Evolutionary conservation across 2,329 filamentous ascomycete species (phyloP), one percentile per base, ranked within the genome.

Genomic region (Trichophyton verrucosum): DNA sequence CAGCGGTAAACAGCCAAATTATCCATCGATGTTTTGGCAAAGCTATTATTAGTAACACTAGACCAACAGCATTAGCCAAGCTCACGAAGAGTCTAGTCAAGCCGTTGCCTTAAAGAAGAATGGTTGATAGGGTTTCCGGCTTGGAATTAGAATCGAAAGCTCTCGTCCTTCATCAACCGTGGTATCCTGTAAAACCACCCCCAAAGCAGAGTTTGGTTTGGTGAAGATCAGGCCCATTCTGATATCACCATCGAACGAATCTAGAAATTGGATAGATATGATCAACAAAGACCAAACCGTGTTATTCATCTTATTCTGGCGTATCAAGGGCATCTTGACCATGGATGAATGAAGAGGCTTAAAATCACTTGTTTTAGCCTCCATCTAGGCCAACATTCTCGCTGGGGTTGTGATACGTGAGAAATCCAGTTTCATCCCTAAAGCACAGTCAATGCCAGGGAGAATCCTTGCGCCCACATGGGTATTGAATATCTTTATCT

Each of bases 401-500:
- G 27, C 27, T 27, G 33, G 30, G 30, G 9, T 20, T 27, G 27
- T 55, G 27, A 55, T 55, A 55, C 51, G 3, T 36, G 27, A 33
- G 51, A 36, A 27, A 30, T 30, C 15, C 13, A 3, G 22, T 11
- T 13, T 24, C 13, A 3, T 51, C 8, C 22, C 11, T 11, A 11
- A 8, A 27, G 11, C 11, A 6, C 46, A 51, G 11, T 38, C 9
- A 3, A 51, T 27, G 20, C 11, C 13, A 24, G 8, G 24, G 20
- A 36, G 27, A 7, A 55, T 55, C 24, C 51, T 33, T 55, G 51
- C 51, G 8, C 51, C 51, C 51, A 55, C 51, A 55, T 55, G 51
- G 27, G 30, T 17, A 33, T 55, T 20, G 51, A 27, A 55, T 13
- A 38, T 38, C 33, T 38, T 38, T 38, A 38, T 13, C 30, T 13